Conservation (phyloP, 495 filamentous ascomycete species). For the Neurospora hispaniola region DNA sequence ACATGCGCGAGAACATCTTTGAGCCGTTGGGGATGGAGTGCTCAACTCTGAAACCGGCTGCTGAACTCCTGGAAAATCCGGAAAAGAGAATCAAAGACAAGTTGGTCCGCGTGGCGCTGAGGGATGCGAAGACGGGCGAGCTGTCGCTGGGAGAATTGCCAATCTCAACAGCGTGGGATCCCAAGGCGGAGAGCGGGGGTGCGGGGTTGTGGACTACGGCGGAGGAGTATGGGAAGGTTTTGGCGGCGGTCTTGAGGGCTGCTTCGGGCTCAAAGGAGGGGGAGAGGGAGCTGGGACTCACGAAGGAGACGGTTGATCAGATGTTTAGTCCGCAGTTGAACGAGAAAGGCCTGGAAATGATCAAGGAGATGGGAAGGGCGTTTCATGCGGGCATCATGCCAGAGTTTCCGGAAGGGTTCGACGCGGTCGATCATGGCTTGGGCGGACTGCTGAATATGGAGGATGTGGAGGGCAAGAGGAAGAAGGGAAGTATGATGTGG, state of each 20-base stretch:
- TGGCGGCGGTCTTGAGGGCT: conserved; percentile 33
- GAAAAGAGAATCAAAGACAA: background rate
- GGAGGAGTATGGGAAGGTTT: conserved; percentile 38
- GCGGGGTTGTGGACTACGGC: conserved; percentile 40
- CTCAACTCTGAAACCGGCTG: conserved; percentile 8
- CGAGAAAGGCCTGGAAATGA: conserved; percentile 12
- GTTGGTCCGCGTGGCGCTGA: background rate
- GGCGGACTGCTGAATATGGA: conserved; percentile 19
- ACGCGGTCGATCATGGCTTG: conserved; percentile 15
- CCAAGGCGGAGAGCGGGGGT: conserved; percentile 33
- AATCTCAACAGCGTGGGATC: conserved; percentile 4
- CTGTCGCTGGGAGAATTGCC: conserved; percentile 2
- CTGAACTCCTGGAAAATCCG: background rate
- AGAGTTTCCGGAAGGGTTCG: conserved; percentile 9
- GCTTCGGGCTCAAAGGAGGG: background rate
- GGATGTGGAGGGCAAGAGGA: conserved; percentile 21
- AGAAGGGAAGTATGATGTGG: conserved; percentile 29
- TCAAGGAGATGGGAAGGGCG: conserved; percentile 3
- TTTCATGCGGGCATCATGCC: conserved; percentile 7
- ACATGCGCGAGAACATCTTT: conserved; percentile 15
- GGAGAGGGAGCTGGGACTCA: conserved; percentile 3
- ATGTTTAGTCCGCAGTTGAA: conserved; percentile 45
- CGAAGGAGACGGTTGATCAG: conserved; percentile 27
- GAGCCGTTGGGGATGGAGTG: conserved; percentile 13
- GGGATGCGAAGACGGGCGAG: conserved; percentile 4